These are phyloP conservation scores for Xylaria sp. DNA, from an alignment of 2,329 filamentous ascomycete species.

Conservation along the genomic window DNA sequence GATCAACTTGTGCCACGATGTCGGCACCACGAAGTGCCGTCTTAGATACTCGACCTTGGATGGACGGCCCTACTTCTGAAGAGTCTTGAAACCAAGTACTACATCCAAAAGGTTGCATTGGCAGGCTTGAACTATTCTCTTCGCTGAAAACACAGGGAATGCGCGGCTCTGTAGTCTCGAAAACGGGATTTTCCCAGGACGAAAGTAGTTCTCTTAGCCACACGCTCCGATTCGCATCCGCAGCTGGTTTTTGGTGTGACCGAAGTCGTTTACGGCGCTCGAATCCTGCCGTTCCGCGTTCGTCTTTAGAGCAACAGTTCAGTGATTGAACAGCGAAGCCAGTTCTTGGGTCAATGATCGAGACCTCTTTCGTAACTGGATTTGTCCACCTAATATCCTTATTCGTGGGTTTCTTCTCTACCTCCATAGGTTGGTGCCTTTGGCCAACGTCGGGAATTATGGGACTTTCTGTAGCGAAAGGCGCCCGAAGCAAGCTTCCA, in stretches of 20 bases:
- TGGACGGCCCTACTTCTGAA: constrained; percentile 43
- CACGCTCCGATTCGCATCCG: constrained; percentile 39
- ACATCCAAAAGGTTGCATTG: constrained; percentile 31
- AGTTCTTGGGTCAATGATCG: constrained; percentile 65
- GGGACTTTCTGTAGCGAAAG: constrained; percentile 36
- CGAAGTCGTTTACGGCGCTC: constrained; percentile 34
- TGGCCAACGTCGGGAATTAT: constrained; percentile 10
- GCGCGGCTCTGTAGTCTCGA: constrained; percentile 60
- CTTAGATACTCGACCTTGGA: constrained; percentile 69
- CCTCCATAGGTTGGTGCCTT: constrained; percentile 1
- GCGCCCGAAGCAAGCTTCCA: constrained; percentile 43
- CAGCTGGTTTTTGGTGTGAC: constrained; percentile 31
- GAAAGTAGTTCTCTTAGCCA: constrained; percentile 72
- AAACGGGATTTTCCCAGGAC: constrained; percentile 82
- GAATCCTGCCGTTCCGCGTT: constrained; percentile 40
- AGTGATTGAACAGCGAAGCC: constrained; percentile 56
- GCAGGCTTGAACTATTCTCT: constrained; percentile 39
- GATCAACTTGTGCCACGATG: constrained; percentile 85
- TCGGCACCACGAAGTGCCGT: constrained; percentile 67
- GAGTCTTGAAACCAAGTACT: constrained; percentile 27
- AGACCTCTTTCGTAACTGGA: constrained; percentile 64
- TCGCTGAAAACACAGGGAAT: constrained; percentile 58
- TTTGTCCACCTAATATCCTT: constrained; percentile 67
- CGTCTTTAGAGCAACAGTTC: constrained; percentile 49
- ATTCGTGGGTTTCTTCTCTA: constrained; percentile 34